Conservation (phyloP, 2,329 filamentous ascomycete species). For the Trichoderma sp. region DNA sequence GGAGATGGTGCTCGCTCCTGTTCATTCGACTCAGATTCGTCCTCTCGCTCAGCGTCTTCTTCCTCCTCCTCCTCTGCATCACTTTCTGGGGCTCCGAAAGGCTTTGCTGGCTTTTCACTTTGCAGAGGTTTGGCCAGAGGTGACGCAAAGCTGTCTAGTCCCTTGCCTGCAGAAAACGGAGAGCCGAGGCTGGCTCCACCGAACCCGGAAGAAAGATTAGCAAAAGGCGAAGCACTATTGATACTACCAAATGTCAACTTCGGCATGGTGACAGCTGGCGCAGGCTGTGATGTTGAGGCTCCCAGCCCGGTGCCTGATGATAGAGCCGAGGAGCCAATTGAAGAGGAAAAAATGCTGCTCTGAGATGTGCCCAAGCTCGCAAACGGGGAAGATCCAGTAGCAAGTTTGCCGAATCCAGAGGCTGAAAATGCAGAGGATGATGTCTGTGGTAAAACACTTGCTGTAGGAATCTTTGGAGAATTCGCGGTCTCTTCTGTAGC, state of each 20-base stretch:
- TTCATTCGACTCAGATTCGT: conserved; percentile 47
- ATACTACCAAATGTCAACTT: conserved; percentile 53
- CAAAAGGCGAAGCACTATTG: conserved; percentile 49
- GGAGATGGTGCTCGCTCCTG: conserved; percentile 48
- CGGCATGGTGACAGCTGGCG: conserved; percentile 37
- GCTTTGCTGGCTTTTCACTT: conserved; percentile 64
- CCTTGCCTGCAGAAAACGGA: conserved; percentile 43
- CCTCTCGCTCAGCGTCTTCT: conserved; percentile 42
- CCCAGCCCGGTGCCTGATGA: conserved; percentile 35
- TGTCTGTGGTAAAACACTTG: conserved; percentile 40
- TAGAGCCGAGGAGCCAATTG: conserved; percentile 39
- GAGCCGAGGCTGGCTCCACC: conserved; percentile 53
- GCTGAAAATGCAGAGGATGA: conserved; percentile 65
- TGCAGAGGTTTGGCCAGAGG: conserved; percentile 51
- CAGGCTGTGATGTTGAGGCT: conserved; percentile 8
- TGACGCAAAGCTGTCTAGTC: conserved; percentile 69
- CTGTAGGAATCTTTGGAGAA: conserved; percentile 26
- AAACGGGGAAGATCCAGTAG: conserved; percentile 65
- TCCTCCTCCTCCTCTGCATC: conserved; percentile 55
- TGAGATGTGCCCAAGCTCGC: conserved; percentile 53
- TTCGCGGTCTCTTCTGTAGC: conserved; percentile 26
- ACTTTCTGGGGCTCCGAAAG: conserved; percentile 76
- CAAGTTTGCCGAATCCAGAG: conserved; percentile 68
- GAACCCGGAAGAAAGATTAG: conserved; percentile 41
- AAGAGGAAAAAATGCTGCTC: conserved; percentile 52